Base-by-base conservation (phyloP, 2,329 filamentous ascomycete species). In the Malbranchea cinnamomea region DNA sequence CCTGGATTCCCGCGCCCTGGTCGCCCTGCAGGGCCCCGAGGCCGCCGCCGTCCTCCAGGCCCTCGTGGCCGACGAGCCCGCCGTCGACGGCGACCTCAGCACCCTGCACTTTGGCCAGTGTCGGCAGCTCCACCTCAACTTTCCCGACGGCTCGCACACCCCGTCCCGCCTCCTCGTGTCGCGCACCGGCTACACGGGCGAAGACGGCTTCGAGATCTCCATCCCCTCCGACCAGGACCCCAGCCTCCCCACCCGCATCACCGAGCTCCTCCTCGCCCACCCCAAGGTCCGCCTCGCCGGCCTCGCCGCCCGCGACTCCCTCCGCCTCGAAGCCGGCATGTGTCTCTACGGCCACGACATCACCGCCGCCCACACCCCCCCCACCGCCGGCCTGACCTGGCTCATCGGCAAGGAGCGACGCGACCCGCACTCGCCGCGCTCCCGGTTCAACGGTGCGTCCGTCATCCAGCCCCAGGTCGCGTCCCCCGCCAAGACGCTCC, bases 261-360 rank as follows among this genome's bases (percentile, higher is more conserved):
- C 80, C 4, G 67, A 84, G 51, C 62, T 72, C 14, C 65, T 93
- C 14, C 68, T 93, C 26, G 53, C 65, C 23, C 61, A 68, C 18
- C 62, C 64, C 1, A 75, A 75, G 15, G 63, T 93, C 10, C 77
- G 78, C 47, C 69, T 93, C 26, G 84, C 87, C 2, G 89, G 89
- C 3, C 69, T 98, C 0, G 89, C 85, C 6, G 83, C 89, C 2
- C 73, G 89, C 40, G 89, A 98, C 56, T 91, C 79, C 37, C 71
- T 98, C 36, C 76, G 89, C 26, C 73, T 98, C 17, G 89, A 98
- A 61, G 89, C 89, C 0, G 89, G 89, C 37, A 92, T 98, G 87
- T 98, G 89, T 56, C 68, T 98, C n/a, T 98, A 98, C 59, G 89
- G 89, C n/a, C 83, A 95, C 59, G 89, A 98, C 54, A 70, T 98